Base-by-base conservation (phyloP, 768 basidiomycete genomes). In the Kwoniella sp. region DNA sequence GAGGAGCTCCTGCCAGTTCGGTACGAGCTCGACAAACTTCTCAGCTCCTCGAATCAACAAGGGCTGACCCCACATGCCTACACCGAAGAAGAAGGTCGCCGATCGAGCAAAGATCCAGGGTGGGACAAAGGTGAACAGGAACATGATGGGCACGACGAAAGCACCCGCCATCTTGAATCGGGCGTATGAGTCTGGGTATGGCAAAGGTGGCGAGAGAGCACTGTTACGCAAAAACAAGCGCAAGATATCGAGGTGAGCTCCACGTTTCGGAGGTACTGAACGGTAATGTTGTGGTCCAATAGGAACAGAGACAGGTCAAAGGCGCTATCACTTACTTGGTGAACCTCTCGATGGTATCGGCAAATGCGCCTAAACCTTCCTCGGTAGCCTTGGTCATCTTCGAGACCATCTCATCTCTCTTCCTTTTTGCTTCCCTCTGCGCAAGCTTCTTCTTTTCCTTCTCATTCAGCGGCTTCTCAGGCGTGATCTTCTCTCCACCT, bases 291-390 rank as follows among this genome's bases (percentile, higher is more conserved):
- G n/a, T n/a, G n/a, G n/a, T n/a, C n/a, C n/a, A n/a, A n/a, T n/a
- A n/a, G n/a, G n/a, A n/a, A n/a, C n/a, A n/a, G n/a, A n/a, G n/a
- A n/a, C n/a, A n/a, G n/a, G n/a, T n/a, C n/a, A n/a, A n/a, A n/a
- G n/a, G n/a, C n/a, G n/a, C n/a, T n/a, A n/a, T n/a, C n/a, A 68
- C 81, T 59, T 29, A 82, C 81, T 81, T 81, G 22, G 69, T 71
- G 19, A 81, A 55, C 36, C 73, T 63, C 60, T 82, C 82, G 12
- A 76, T 64, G 4, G 71, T 55, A 68, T 82, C 81, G 0, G 82
- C 82, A n/a, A 77, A 58, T 27, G 74, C 70, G 4, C 80, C 80
- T 6, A 82, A 64, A 1, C 61, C 78, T 60, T 79, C 77, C 65
- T 82, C 79, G 1, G 73, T 68, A 7, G 36, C 58, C 68, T 81